Base-by-base conservation (phyloP, 768 basidiomycete species). In the Psilocybe subaeruginosa region DNA sequence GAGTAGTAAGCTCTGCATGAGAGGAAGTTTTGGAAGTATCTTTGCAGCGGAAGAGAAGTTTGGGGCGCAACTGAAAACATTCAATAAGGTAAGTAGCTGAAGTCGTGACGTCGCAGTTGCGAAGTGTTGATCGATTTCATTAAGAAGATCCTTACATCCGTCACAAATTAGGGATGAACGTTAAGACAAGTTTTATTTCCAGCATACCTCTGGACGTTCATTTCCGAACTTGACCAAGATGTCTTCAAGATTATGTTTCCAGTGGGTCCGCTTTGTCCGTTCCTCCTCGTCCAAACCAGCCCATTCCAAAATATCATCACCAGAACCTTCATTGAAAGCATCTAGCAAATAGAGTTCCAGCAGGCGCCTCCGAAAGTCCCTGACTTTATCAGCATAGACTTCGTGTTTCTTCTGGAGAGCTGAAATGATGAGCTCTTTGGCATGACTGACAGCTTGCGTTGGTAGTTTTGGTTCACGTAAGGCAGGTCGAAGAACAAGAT, bases 161-260 rank as follows among this genome's bases (percentile, higher is more conserved):
- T 62, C 51, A n/a, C 27, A 61, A 6, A 39, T 64, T 49, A 64
- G 60, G 54, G 35, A 27, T 52, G 46, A 48, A 23, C 29, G 30
- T 56, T 23, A 54, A 30, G 16, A 11, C 12, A 49, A 49, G 52
- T 39, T 16, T 33, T 64, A 19, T 55, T 58, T 43, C 54, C 54
- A 53, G 56, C 89, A 63, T 69, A 92, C 92, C 76, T 86, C 74
- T 23, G 91, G 90, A 58, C 79, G 73, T 65, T 85, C 80, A 59
- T 85, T 70, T 50, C 87, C 91, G 68, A 85, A 89, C 55, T 77
- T 81, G 43, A 92, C 78, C 45, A 94, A 77, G 17, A 91, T 81
- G 66, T 91, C 88, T 70, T 93, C 91, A 61, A 95, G 76, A 70
- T 92, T 95, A 30, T 76, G 73, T 73, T 92, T 93, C 92, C 92